Evolutionary conservation across 306 rosid genomes (phyloP), one percentile per base, ranked within the genome.

Genomic region (Quercus rubra): DNA sequence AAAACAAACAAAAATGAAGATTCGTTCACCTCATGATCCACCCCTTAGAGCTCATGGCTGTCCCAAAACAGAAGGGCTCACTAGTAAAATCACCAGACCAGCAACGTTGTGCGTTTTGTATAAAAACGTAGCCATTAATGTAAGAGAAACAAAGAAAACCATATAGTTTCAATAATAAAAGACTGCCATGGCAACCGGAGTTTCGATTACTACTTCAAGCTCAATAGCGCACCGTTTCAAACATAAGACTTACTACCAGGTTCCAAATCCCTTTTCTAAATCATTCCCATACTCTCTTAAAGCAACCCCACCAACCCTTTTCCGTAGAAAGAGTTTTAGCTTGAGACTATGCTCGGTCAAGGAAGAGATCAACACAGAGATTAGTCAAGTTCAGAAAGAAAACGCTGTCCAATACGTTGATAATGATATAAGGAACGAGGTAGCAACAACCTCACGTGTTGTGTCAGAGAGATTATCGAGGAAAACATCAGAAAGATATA

Each of bases 401-500:
- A 67, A 67, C 51, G 9, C 23, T 67, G 51, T 33, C 15, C 12
- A 67, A 4, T 33, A 46, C 51, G 51, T 23, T 35, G 72, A 55
- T 21, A 64, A 55, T 19, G 64, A 9, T 25, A 38, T 73, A 17
- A 23, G 25, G n/a, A 57, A 91, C 20, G 84, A 83, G 85, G 58
- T 79, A 54, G 13, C 88, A 54, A 15, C 88, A 15, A 70, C 94
- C 25, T 11, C 73, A 13, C 87, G 81, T 51, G 49, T 85, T 51
- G 49, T 85, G 74, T 88, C 86, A 0, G 97, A 88, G 84, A 93
- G 78, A 83, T 43, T 86, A 62, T 90, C 92, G 4, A 85, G 91
- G 69, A 93, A 93, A 83, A 84, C 61, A 57, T 95, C 93, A 0
- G 99, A 92, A 78, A 87, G 98, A 75, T 86, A 80, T 30, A 89